phyloP scores from a whole-genome alignment of 2,329 filamentous ascomycete genomes.

The Clathrospora elynae region DNA sequence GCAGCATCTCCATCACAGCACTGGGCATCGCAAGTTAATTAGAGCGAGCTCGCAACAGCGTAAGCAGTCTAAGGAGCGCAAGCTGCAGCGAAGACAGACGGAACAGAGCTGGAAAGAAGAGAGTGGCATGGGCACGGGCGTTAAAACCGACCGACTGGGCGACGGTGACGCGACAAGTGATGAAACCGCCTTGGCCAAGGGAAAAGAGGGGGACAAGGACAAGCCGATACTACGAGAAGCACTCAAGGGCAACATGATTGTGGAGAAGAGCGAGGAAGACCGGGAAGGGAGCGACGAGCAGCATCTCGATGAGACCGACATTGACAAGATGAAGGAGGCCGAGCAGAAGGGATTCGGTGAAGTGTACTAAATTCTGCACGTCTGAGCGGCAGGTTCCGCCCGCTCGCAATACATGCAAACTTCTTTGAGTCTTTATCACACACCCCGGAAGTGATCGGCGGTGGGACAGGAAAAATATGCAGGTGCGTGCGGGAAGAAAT shows the following conservation, averaged over 20 bases:
- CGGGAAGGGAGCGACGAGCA: conserved; percentile 23
- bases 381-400: no score
- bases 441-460: no score
- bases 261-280: conserved; percentile 37
- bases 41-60: conserved; percentile 38
- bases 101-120: conserved; percentile 53
- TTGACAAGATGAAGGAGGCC: conserved; percentile 38
- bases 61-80: conserved; percentile 43
- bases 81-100: conserved; percentile 40
- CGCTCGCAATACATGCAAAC: no score
- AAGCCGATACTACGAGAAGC: conserved; percentile 40
- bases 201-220: conserved; percentile 13
- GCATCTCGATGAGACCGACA: conserved; percentile 29
- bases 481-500: no score
- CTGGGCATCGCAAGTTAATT: conserved; percentile 28
- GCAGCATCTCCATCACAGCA: conserved; percentile 33
- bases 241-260: conserved; percentile 43
- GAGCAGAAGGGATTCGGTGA: conserved; percentile 41
- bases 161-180: conserved; percentile 44
- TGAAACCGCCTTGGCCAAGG: conserved; percentile 14
- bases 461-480: no score
- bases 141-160: conserved; percentile 53
- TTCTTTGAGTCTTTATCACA: no score
- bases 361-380: conserved; percentile 36
- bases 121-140: conserved; percentile 54